Evolutionary conservation across 192 early-diverging fungal genomes (phyloP).

Genomic region (Umbelopsis sp.): DNA sequence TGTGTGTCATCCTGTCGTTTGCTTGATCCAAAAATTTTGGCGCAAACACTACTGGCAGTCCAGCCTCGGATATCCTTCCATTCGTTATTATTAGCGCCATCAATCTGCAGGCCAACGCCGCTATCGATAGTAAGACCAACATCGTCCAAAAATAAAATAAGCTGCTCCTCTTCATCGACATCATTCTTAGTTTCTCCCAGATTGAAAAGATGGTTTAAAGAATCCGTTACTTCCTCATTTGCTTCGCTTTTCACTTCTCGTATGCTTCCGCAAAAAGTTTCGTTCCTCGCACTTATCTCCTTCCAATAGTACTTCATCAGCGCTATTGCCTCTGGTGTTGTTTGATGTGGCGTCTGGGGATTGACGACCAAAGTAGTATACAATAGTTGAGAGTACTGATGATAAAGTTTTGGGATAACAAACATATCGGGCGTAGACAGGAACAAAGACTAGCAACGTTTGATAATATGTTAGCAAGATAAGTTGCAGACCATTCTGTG

Average conservation of each 20-base stretch:
- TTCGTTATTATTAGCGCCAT: slow-evolving; percentile 20
- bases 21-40: not conserved
- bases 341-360: not conserved
- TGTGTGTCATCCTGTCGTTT: not conserved
- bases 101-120: slow-evolving; percentile 19
- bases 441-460: slow-evolving; percentile 48
- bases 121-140: slow-evolving; percentile 31
- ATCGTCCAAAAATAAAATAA: slow-evolving; percentile 36
- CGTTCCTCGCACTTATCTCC: slow-evolving; percentile 33
- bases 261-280: slow-evolving; percentile 34
- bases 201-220: not conserved
- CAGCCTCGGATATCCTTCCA: slow-evolving; percentile 33
- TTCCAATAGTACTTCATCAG: slow-evolving; percentile 34
- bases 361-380: slow-evolving; percentile 35
- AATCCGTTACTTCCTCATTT: not conserved
- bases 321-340: not conserved
- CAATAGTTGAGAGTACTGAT: slow-evolving; percentile 47
- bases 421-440: slow-evolving; percentile 63
- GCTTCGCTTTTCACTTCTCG: slow-evolving; percentile 16
- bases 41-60: not conserved
- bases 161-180: slow-evolving; percentile 25
- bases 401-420: slow-evolving; percentile 58
- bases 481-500: not conserved
- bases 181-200: not conserved
- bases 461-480: not conserved